These are phyloP conservation scores for Xylariales sp. DNA, from an alignment of 2,329 filamentous ascomycete genomes.

Conservation along the genomic window DNA sequence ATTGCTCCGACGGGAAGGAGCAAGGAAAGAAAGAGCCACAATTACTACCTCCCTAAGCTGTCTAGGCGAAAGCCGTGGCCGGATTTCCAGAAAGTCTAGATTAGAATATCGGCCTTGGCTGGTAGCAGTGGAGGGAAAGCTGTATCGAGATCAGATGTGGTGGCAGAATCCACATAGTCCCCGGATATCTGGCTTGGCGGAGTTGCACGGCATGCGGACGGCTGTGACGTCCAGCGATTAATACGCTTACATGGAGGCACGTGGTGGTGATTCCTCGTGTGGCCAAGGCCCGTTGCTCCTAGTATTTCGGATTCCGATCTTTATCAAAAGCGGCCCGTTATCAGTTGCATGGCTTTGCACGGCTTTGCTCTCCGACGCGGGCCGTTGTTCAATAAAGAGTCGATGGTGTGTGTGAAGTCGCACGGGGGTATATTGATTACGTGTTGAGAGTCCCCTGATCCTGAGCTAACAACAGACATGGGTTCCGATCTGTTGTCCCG, in stretches of 20 bases:
- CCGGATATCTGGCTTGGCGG: conserved; percentile 17
- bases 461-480: too few species aligned
- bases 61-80: background rate
- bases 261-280: conserved; percentile 21
- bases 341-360: background rate
- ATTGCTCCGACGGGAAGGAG: background rate
- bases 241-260: conserved; percentile 17
- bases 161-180: background rate
- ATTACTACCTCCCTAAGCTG: conserved; percentile 11
- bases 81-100: background rate
- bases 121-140: background rate
- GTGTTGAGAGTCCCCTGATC: too few species aligned
- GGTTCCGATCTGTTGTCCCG: too few species aligned
- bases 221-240: conserved; percentile 14
- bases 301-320: conserved; percentile 24
- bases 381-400: too few species aligned
- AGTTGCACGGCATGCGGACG: conserved; percentile 12
- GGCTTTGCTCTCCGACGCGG: too few species aligned
- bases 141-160: conserved; percentile 11
- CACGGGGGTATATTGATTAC: too few species aligned
- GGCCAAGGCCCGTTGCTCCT: conserved; percentile 10
- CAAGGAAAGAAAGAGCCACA: conserved; percentile 5
- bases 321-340: background rate
- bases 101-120: background rate
- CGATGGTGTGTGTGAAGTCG: too few species aligned